Evolutionary conservation across 2,329 filamentous ascomycete genomes (phyloP), one percentile per base, ranked within the genome.

Genomic region (Teratosphaeriaceae sp.): DNA sequence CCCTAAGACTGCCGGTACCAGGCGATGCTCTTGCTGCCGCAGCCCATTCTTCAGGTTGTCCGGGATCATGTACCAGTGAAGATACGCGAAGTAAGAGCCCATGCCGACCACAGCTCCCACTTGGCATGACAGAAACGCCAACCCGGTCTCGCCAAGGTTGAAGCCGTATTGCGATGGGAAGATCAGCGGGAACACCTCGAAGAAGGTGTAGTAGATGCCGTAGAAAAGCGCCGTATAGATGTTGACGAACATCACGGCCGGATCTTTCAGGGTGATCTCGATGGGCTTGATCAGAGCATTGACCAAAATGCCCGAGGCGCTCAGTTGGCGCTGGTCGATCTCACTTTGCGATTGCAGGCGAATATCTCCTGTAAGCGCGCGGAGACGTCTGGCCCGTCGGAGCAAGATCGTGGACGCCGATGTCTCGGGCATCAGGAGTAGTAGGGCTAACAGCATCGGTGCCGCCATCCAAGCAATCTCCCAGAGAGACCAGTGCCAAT

Each of bases 401-500:
- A 79, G 69, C 2, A 84, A 72, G 53, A 85, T 79, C 46, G 72
- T 82, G 5, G 70, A 65, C 0, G 71, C 61, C 42, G 67, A 75
- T 0, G 82, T 85, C 65, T 85, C 81, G 0, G 82, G 82, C 9
- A 55, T 19, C 19, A 85, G 70, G 48, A 80, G 55, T 8, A 57
- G 73, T 72, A 84, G 75, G 39, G 74, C 42, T n/a, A 82, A 49
- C 50, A 82, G 73, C 31, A 81, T 57, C 0, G 79, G 79, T 0
- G 67, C 71, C 0, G 77, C 68, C n/a, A 75, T 69, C 78, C 78
- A 83, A 43, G 84, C 65, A 42, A 82, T 76, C 55, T 82, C 77
- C 68, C 75, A 80, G 9, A 79, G 65, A 0, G 75, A 75, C 79
- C 79, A 84, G 15, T 78, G 69, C 79, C 79, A 84, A 24, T 58